These are phyloP conservation scores for Ceratobasidium theobromae DNA, from an alignment of 1,284 basidiomycete species.

Conservation along the genomic window DNA sequence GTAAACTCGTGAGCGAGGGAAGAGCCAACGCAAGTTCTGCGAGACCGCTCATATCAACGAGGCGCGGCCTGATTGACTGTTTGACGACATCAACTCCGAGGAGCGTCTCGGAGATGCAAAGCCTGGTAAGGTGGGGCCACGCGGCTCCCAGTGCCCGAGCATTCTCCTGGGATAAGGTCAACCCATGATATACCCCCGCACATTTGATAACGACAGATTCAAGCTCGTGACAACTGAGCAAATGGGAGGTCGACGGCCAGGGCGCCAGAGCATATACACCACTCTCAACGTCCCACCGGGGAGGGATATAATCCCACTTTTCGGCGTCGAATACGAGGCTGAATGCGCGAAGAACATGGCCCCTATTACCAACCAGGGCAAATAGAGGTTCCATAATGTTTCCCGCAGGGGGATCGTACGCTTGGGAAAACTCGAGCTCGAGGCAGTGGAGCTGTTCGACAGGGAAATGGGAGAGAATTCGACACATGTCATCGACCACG, in stretches of 20 bases:
- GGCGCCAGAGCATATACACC: neutral
- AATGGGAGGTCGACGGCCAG: neutral
- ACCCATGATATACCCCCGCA: constrained; percentile 4
- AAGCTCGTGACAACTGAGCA: constrained; percentile 8
- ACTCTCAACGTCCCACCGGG: neutral
- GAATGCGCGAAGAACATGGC: neutral
- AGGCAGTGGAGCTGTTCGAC: neutral
- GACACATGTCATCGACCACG: neutral
- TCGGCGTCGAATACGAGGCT: constrained; percentile 5
- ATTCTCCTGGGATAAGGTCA: neutral
- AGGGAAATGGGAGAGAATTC: constrained; percentile 14
- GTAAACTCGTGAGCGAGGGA: neutral
- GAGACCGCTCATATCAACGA: neutral
- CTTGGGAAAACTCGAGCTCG: neutral
- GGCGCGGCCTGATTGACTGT: neutral
- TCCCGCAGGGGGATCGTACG: neutral
- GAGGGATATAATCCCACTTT: constrained; percentile 9
- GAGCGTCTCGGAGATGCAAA: constrained; percentile 9
- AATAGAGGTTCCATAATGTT: neutral
- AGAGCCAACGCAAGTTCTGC: neutral
- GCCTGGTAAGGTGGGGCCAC: neutral
- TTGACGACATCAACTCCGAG: constrained; percentile 2
- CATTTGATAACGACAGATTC: constrained; percentile 1
- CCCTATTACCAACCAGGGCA: neutral
- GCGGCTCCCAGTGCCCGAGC: neutral